These are phyloP conservation scores for Hygrocybe coccinea DNA, from an alignment of 768 basidiomycete genomes.

Conservation along the genomic window DNA sequence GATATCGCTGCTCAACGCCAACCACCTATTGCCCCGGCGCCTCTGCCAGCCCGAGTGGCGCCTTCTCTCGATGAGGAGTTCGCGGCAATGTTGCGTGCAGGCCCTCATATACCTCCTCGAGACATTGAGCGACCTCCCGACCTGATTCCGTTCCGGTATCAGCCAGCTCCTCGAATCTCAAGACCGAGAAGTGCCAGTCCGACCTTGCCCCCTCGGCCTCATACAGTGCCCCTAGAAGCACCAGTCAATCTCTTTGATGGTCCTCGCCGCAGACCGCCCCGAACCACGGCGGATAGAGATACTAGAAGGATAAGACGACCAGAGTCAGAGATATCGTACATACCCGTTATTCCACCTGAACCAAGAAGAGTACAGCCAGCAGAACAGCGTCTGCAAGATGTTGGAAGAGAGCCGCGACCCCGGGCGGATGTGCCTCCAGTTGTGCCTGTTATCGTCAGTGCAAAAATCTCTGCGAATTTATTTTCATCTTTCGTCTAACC, in stretches of 20 bases:
- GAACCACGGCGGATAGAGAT: neutral
- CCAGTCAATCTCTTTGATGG: conserved; percentile 2
- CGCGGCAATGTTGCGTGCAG: conserved; percentile 54
- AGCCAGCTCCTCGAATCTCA: conserved; percentile 38
- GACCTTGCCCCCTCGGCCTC: conserved; percentile 28
- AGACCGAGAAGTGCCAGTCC: conserved; percentile 37
- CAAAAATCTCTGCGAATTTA: neutral
- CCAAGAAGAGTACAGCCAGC: neutral
- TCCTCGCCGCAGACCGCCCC: neutral
- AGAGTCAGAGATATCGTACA: conserved; percentile 5
- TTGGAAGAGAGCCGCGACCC: neutral
- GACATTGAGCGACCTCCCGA: conserved; percentile 47
- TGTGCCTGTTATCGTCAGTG: conserved; percentile 26
- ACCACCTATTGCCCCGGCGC: conserved; percentile 24
- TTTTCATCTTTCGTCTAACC: neutral
- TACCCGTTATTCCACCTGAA: conserved; percentile 4
- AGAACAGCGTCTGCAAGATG: neutral
- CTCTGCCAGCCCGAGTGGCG: conserved; percentile 46
- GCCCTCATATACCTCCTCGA: conserved; percentile 35
- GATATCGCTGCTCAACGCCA: conserved; percentile 9
- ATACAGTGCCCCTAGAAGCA: conserved; percentile 24
- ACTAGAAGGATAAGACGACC: neutral
- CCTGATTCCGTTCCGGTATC: conserved; percentile 51
- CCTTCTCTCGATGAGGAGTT: conserved; percentile 56
- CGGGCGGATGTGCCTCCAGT: conserved; percentile 15